These are phyloP conservation scores for Lachnellula subtilissima DNA, from an alignment of 2,329 filamentous ascomycete genomes.

Conservation along the genomic window DNA sequence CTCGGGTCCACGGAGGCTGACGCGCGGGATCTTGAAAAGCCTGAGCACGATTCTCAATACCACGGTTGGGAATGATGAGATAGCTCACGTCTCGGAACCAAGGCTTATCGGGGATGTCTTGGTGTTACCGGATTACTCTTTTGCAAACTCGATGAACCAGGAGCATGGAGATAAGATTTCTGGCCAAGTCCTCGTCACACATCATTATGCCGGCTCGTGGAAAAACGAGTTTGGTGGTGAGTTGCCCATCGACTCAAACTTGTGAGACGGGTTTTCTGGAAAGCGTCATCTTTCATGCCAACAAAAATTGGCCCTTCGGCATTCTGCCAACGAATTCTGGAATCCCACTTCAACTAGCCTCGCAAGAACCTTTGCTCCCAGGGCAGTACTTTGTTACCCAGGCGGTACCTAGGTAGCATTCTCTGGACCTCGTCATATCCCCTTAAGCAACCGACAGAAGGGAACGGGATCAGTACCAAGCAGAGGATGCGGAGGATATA, in stretches of 20 bases:
- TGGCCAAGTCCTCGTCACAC: slow-evolving; percentile 12
- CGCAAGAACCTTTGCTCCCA: too few relatives aligned
- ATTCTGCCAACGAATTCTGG: too few relatives aligned
- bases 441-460: too few relatives aligned
- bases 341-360: too few relatives aligned
- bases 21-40: slow-evolving; percentile 25
- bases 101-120: slow-evolving; percentile 29
- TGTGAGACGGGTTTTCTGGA: too few relatives aligned
- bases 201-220: slow-evolving; percentile 21
- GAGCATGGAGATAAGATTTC: slow-evolving; percentile 3
- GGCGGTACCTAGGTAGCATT: too few relatives aligned
- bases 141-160: slow-evolving; percentile 10
- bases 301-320: too few relatives aligned
- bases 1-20: slow-evolving; percentile 28
- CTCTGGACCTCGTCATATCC: too few relatives aligned
- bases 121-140: slow-evolving; percentile 16
- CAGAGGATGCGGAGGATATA: too few relatives aligned
- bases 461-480: too few relatives aligned
- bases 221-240: slow-evolving; percentile 19
- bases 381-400: too few relatives aligned
- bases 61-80: slow-evolving; percentile 4
- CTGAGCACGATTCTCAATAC: slow-evolving; percentile 12
- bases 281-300: too few relatives aligned
- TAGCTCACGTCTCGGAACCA: slow-evolving; percentile 25
- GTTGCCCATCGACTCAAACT: not conserved